Conservation (phyloP, 305 asterid species). For the Striga hermonthica region DNA sequence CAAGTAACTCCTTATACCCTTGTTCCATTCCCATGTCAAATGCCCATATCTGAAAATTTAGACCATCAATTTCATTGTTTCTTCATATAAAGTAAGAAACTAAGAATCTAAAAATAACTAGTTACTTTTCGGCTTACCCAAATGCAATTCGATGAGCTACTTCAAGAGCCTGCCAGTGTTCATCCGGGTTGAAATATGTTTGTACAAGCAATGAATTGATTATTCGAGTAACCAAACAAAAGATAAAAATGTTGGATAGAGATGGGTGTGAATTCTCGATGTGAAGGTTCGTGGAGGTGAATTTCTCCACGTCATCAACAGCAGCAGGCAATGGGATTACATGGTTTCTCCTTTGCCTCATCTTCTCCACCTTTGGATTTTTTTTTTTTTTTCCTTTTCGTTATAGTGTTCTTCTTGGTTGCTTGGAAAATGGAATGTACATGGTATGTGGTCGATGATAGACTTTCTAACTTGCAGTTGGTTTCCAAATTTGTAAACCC, state of each 20-base stretch:
- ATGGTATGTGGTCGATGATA: too few species aligned
- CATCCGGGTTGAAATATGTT: slow-evolving; percentile 96
- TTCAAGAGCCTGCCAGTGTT: slow-evolving; percentile 95
- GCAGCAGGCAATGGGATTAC: slow-evolving; percentile 24
- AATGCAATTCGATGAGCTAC: slow-evolving; percentile 50
- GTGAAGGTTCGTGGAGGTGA: slow-evolving; percentile 29
- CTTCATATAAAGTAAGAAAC: background rate
- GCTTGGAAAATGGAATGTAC: too few species aligned
- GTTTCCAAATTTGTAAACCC: too few species aligned
- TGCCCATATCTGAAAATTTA: slow-evolving; percentile 65
- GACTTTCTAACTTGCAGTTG: too few species aligned
- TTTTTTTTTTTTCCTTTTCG: background rate
- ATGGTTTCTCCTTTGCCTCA: slow-evolving; percentile 36
- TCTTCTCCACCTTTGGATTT: background rate
- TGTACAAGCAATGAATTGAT: slow-evolving; percentile 73
- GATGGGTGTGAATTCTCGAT: slow-evolving; percentile 25
- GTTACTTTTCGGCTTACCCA: slow-evolving; percentile 41
- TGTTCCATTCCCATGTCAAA: slow-evolving; percentile 97
- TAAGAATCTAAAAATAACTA: background rate
- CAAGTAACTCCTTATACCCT: slow-evolving; percentile 83
- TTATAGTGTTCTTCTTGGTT: too few species aligned
- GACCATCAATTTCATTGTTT: slow-evolving; percentile 12
- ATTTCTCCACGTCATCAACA: slow-evolving; percentile 19
- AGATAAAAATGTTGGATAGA: slow-evolving; percentile 38
- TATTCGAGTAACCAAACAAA: slow-evolving; percentile 37